Evolutionary conservation across 257 asterid genomes (phyloP), one percentile per base, ranked within the genome.

Genomic region (Scutellaria galericulata): DNA sequence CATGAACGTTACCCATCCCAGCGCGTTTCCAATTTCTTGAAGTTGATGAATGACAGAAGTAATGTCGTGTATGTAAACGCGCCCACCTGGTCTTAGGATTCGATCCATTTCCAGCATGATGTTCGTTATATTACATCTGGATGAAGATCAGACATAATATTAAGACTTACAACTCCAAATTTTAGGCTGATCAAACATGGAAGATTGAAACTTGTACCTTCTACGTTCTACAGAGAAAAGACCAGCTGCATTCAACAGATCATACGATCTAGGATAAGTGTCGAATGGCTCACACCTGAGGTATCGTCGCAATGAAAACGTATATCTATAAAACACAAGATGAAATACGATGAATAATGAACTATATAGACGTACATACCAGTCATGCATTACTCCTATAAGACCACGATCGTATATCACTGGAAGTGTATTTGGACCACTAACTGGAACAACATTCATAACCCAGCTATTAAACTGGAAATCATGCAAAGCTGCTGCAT

Each of bases 21-120:
- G 14, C 0, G 92, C 92, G 0, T 55, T 76, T 64, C 82, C 88
- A 39, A 85, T 81, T 60, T 83, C 85, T 71, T 64, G 18, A 7
- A 88, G 86, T 50, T 85, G 75, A 51, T 85, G 59, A 14, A 89
- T 78, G n/a, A 82, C 79, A 10, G 61, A 15, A n/a, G 66, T 75
- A 0, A 71, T 68, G 79, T 89, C 93, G 0, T 85, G 93, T 8
- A 89, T 85, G 76, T 83, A 89, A 47, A 55, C 96, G 6, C 81
- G 87, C 14, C 96, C 94, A 7, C 89, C 91, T 1, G 94, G 92
- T 72, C 94, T 77, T 13, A 89, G 80, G 53, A 87, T 84, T 44
- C 96, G 85, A 41, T 89, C 91, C 88, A 89, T 89, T 77, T 89
- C 96, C 65, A 89, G 79, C 90, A 89, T 81, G 47, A 89, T 89